These are phyloP conservation scores for Phaffia tasmanica DNA, from an alignment of 768 basidiomycete genomes.

Conservation along the genomic window DNA sequence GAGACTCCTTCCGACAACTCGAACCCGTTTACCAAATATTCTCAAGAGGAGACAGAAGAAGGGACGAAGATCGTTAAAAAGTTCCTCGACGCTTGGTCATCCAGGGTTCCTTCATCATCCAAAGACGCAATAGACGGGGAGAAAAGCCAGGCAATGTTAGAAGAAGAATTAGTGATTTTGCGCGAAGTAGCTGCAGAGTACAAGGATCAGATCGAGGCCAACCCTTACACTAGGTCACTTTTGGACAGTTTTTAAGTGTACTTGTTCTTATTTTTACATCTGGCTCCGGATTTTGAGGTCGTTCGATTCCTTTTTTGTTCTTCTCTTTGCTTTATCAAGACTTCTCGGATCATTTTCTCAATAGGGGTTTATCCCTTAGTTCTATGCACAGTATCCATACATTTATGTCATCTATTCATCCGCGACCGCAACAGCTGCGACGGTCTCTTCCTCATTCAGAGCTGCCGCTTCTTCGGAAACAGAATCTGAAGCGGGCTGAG, in stretches of 20 bases:
- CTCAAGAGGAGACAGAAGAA: constrained; percentile 56
- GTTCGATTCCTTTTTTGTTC: neutral
- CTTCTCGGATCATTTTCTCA: neutral
- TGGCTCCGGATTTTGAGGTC: too few species aligned
- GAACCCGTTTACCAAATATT: constrained; percentile 41
- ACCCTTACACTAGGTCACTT: constrained; percentile 50
- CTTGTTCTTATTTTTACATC: too few species aligned
- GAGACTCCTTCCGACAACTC: constrained; percentile 29
- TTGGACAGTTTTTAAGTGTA: constrained; percentile 30
- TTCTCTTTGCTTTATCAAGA: constrained; percentile 1
- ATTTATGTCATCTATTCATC: constrained; percentile 27
- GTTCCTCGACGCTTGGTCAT: constrained; percentile 59
- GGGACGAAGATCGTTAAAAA: constrained; percentile 72
- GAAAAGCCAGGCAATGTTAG: constrained; percentile 43
- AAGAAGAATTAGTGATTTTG: constrained; percentile 46
- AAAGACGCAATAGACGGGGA: neutral
- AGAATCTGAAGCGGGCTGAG: constrained; percentile 1
- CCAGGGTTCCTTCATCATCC: constrained; percentile 27
- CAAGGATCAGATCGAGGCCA: constrained; percentile 59
- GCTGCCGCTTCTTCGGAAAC: constrained; percentile 22
- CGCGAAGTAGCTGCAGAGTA: constrained; percentile 55
- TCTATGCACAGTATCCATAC: neutral
- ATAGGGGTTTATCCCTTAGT: constrained; percentile 33
- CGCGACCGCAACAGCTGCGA: constrained; percentile 9
- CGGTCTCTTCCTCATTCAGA: constrained; percentile 21